phyloP scores from a whole-genome alignment of 495 filamentous ascomycete genomes.

The Penicillium macrosclerotiorum region DNA sequence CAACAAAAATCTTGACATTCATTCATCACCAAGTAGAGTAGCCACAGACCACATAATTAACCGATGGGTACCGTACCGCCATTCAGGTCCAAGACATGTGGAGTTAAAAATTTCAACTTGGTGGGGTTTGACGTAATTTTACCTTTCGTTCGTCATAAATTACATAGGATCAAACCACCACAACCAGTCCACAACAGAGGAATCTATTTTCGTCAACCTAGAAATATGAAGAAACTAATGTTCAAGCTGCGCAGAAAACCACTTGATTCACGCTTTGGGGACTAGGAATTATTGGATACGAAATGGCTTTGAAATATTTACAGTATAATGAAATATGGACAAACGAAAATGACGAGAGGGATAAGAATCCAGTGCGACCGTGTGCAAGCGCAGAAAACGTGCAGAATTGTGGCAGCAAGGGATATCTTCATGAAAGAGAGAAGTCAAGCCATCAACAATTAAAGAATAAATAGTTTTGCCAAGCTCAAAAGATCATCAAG shows the following conservation, averaged over 20 bases:
- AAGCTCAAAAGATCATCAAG: background rate
- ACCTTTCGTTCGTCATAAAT: slow-evolving; percentile 2
- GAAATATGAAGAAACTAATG: too few relatives aligned
- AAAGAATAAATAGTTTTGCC: background rate
- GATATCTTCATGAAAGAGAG: slow-evolving; percentile 1
- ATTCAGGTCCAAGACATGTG: slow-evolving; percentile 5
- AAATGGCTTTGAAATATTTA: slow-evolving; percentile 5
- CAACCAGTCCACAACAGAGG: too few relatives aligned
- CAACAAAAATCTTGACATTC: background rate
- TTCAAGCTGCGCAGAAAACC: too few relatives aligned
- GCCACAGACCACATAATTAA: background rate
- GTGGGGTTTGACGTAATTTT: background rate
- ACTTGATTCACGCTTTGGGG: too few relatives aligned
- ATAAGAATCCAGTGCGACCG: background rate
- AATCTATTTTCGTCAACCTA: too few relatives aligned
- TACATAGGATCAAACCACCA: background rate
- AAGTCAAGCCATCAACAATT: background rate
- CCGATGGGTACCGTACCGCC: too few relatives aligned
- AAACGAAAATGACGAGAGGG: background rate
- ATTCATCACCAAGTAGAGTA: background rate
- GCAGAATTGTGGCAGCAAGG: background rate
- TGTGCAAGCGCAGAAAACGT: background rate
- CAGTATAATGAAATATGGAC: background rate
- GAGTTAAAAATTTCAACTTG: slow-evolving; percentile 4
- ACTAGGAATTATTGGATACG: too few relatives aligned